Evolutionary conservation across 106 monocot species (phyloP).

Genomic region (Posidonia australis): DNA sequence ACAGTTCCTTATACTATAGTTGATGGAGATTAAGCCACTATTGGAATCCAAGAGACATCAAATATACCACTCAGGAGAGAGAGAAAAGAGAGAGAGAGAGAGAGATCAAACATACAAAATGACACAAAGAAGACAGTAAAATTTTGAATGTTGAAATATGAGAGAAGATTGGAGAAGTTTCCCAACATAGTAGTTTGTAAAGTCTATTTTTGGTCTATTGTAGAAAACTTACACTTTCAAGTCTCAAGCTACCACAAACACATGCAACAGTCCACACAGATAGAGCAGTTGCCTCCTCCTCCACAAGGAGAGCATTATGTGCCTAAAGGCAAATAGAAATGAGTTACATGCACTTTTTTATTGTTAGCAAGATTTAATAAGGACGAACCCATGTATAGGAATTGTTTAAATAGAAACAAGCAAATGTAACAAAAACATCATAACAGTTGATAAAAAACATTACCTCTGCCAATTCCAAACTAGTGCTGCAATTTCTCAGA

Average conservation of each 20-base stretch:
- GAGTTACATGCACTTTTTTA: background rate
- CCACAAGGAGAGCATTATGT: constrained; percentile 60
- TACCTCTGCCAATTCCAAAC: constrained; percentile 79
- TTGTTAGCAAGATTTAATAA: background rate
- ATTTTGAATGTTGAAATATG: too few species aligned
- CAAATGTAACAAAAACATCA: background rate
- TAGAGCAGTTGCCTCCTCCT: constrained; percentile 88
- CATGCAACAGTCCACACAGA: constrained; percentile 92
- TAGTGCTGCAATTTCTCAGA: constrained; percentile 56
- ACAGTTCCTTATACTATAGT: too few species aligned
- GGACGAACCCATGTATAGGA: background rate
- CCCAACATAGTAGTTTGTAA: background rate
- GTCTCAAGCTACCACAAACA: constrained; percentile 85
- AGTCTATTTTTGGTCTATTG: background rate
- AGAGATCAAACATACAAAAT: background rate
- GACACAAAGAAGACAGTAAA: too few species aligned
- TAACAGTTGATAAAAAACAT: background rate
- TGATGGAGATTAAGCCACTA: too few species aligned
- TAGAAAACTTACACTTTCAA: constrained; percentile 75
- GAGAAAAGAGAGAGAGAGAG: background rate
- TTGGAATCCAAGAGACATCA: too few species aligned
- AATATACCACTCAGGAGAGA: too few species aligned
- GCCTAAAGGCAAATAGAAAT: constrained; percentile 35
- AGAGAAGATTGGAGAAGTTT: background rate
- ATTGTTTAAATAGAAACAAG: background rate